Conservation (phyloP, 2,329 filamentous ascomycete species). For the Neofusicoccum kwambonambiense region DNA sequence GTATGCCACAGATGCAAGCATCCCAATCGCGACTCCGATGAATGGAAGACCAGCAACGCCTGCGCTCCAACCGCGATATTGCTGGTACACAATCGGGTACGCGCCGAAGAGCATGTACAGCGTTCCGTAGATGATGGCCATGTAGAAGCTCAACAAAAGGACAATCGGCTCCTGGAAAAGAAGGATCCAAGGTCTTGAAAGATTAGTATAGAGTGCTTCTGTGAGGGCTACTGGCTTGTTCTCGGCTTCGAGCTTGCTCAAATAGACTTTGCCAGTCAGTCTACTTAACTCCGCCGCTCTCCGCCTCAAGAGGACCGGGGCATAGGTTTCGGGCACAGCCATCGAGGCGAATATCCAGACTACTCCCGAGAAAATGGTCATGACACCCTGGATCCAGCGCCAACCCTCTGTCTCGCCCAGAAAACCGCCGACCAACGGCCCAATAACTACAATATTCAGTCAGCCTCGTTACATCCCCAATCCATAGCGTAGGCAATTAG, state of each 20-base stretch:
- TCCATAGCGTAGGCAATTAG: too few species aligned
- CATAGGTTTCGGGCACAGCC: conserved; percentile 43
- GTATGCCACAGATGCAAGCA: conserved; percentile 58
- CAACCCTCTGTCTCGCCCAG: conserved; percentile 33
- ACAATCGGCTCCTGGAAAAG: conserved; percentile 71
- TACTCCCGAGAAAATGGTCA: conserved; percentile 35
- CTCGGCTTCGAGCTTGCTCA: conserved; percentile 36
- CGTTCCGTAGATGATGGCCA: conserved; percentile 59
- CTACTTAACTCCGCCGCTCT: conserved; percentile 50
- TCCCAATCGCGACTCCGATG: conserved; percentile 67
- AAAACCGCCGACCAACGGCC: conserved; percentile 39
- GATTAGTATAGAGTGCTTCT: conserved; percentile 54
- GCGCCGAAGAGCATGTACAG: conserved; percentile 51
- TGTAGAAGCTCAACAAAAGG: conserved; percentile 62
- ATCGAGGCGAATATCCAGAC: conserved; percentile 35
- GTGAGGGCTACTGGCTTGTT: conserved; percentile 44
- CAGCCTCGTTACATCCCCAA: conserved; percentile 42
- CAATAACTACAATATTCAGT: conserved; percentile 54
- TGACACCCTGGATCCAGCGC: conserved; percentile 40
- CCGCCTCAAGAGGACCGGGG: conserved; percentile 51
- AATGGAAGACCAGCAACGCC: conserved; percentile 52
- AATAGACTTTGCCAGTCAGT: conserved; percentile 53
- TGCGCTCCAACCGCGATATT: conserved; percentile 35
- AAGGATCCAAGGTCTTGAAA: conserved; percentile 66
- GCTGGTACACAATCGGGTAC: conserved; percentile 62